These are phyloP conservation scores for Arctostaphylos glauca DNA, from an alignment of 148 eudicot species.

Conservation along the genomic window DNA sequence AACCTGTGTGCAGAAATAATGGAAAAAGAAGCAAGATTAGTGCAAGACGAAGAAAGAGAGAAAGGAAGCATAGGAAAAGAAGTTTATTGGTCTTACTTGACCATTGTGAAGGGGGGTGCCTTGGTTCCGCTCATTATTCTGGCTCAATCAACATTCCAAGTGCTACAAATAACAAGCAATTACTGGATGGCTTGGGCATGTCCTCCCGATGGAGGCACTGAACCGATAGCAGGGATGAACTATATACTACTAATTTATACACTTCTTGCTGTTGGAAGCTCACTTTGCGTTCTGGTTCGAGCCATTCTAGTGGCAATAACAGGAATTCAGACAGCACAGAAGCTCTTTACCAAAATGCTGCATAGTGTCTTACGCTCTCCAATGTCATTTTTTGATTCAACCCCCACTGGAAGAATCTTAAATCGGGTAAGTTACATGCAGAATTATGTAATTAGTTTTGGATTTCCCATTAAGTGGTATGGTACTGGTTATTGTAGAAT, in stretches of 20 bases:
- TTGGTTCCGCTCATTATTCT: slow-evolving; percentile 74
- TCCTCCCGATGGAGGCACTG: slow-evolving; percentile 52
- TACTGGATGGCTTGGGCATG: slow-evolving; percentile 99
- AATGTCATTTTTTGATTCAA: slow-evolving; percentile 96
- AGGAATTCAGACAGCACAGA: slow-evolving; percentile 68
- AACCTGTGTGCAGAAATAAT: slow-evolving; percentile 55
- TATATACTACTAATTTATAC: slow-evolving; percentile 59
- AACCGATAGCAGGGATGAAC: slow-evolving; percentile 50
- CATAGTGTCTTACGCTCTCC: slow-evolving; percentile 73
- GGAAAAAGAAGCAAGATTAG: slow-evolving; percentile 61
- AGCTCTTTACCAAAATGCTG: slow-evolving; percentile 75
- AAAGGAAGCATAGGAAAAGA: slow-evolving; percentile 95
- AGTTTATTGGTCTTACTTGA: slow-evolving; percentile 82
- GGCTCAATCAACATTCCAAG: slow-evolving; percentile 79
- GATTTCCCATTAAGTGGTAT: not conserved
- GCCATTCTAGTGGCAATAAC: slow-evolving; percentile 61
- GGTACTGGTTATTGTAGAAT: not conserved
- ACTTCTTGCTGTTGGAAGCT: slow-evolving; percentile 68
- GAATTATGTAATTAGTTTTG: not conserved
- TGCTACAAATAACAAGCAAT: slow-evolving; percentile 79
- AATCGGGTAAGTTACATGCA: slow-evolving; percentile 62
- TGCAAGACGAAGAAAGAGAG: slow-evolving; percentile 92
- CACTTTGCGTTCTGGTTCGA: slow-evolving; percentile 68
- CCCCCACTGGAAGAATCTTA: slow-evolving; percentile 89
- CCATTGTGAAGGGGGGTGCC: slow-evolving; percentile 65